Percentiles rank a stretch among this genome's conserved stretches.
These are phyloP conservation scores for Ogataea nitratoaversa DNA, from an alignment of 805 yeast species.

Conservation along the genomic window DNA sequence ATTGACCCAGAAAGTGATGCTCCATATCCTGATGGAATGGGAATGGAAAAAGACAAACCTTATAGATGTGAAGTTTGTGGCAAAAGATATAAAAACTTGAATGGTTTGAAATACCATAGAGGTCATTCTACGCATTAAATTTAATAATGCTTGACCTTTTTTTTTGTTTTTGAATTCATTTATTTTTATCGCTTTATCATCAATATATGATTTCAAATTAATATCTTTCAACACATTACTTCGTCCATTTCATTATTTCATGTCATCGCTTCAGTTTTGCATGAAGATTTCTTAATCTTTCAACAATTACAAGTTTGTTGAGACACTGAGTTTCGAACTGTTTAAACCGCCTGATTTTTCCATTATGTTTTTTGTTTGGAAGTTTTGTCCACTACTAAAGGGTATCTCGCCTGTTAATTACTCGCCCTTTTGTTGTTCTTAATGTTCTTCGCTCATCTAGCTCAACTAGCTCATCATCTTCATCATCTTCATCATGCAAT, in stretches of 20 bases:
- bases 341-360: neutral
- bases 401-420: neutral
- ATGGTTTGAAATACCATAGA: slow-evolving; percentile 94
- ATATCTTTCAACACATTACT: too few species aligned
- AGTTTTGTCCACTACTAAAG: neutral
- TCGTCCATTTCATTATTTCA: too few species aligned
- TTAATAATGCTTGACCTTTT: too few species aligned
- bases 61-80: slow-evolving; percentile 98
- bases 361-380: neutral
- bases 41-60: slow-evolving; percentile 96
- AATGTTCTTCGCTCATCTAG: neutral
- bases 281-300: too few species aligned
- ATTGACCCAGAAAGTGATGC: slow-evolving; percentile 88
- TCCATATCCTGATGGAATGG: slow-evolving; percentile 90
- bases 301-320: too few species aligned
- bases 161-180: neutral
- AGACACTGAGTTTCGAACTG: too few species aligned
- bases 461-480: too few species aligned
- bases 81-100: slow-evolving; percentile 90
- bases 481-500: neutral
- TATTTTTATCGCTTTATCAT: neutral
- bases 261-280: too few species aligned
- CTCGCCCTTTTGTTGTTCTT: neutral
- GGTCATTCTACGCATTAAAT: slow-evolving; percentile 95
- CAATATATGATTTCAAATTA: too few species aligned